Base-by-base conservation (phyloP, 164 flowering plant species). In the Vitis rupestris region DNA sequence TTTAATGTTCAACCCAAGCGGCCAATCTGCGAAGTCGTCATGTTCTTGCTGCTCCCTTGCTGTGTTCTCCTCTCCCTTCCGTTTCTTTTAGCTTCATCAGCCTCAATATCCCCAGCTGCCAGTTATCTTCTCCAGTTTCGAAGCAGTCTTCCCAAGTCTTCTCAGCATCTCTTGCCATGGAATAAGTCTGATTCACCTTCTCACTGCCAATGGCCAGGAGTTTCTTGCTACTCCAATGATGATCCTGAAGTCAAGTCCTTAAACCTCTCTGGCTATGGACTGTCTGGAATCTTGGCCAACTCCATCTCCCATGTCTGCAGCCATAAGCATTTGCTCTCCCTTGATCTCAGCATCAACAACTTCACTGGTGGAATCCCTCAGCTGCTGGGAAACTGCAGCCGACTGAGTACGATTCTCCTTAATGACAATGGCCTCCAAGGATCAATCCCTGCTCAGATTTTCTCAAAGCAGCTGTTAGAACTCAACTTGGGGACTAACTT, bases 261-360 rank as follows among this genome's bases (percentile, higher is more conserved):
- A 15, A 73, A 68, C 59, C 64, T 73, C 27, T 63, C 76, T 9
- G 72, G 71, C 29, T 63, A 9, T 17, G 68, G 72, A 10, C 67
- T 73, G 10, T 29, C 72, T 4, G 76, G 72, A 10, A 15, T 50
- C n/a, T 37, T 73, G 4, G 63, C 63, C 64, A 19, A 61, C 16
- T 66, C 75, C 31, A 44, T 73, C 3, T 16, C 72, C 30, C 60
- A 48, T 27, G 51, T 73, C 56, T 73, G 76, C 44, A 63, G 9
- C 49, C 66, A 63, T 49, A 16, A 63, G 16, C 8, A 44, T 16
- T 30, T 73, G 58, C 52, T n/a, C 13, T 68, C 63, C 1, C 63
- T 62, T 63, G 68, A 67, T 47, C 76, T 68, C 48, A 73, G 71
- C 49, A 65, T 65, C 69, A 74, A 74, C 69, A 16, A 16, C 75